These are phyloP conservation scores for Pulveroboletus sp. DNA, from an alignment of 768 basidiomycete species.

Conservation along the genomic window DNA sequence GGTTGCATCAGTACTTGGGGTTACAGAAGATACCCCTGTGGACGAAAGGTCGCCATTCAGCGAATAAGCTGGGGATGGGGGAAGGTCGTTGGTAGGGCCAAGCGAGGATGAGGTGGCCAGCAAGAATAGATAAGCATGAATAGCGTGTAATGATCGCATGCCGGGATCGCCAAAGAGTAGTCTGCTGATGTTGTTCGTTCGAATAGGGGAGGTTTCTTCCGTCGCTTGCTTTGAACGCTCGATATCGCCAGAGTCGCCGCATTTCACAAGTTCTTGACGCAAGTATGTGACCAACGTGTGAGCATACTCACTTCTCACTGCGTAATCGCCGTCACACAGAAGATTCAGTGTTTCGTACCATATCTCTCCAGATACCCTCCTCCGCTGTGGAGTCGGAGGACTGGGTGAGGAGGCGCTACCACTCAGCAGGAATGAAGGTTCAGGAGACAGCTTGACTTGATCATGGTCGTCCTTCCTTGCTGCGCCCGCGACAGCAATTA, in stretches of 20 bases:
- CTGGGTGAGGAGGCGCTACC: conserved; percentile 25
- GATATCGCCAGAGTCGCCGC: conserved; percentile 42
- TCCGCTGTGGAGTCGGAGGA: conserved; percentile 48
- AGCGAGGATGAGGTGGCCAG: conserved; percentile 69
- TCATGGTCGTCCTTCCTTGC: conserved; percentile 23
- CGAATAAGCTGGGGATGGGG: conserved; percentile 40
- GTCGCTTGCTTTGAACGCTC: conserved; percentile 42
- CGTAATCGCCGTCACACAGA: conserved; percentile 71
- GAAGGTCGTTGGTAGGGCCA: conserved; percentile 38
- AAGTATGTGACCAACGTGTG: conserved; percentile 72
- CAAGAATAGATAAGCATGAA: conserved; percentile 77
- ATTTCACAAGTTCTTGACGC: conserved; percentile 65
- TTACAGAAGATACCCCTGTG: conserved; percentile 28
- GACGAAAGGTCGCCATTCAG: conserved; percentile 27
- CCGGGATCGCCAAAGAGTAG: conserved; percentile 56
- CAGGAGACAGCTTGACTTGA: conserved; percentile 12
- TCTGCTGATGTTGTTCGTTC: conserved; percentile 41
- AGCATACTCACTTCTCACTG: conserved; percentile 77
- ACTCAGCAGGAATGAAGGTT: conserved; percentile 25
- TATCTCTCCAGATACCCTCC: conserved; percentile 69
- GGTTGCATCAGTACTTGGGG: conserved; percentile 30
- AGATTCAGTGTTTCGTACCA: conserved; percentile 91
- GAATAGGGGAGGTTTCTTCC: conserved; percentile 45
- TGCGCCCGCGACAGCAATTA: conserved; percentile 58
- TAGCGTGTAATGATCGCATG: conserved; percentile 70